Evolutionary conservation across 306 rosid genomes (phyloP).

Genomic region (barrel medic (Medicago truncatula)): MtrunA17r5.0-ANR NC_053047.1:572001-572500

Average conservation of each 20-base stretch:
- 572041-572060: not conserved
- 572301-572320: slow-evolving; percentile 4
- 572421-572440: not conserved
- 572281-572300: not conserved
- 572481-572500: slow-evolving; percentile 41
- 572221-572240: not conserved
- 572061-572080: slow-evolving; percentile 3
- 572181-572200: slow-evolving; percentile 4
- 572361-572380: not conserved
- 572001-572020: not conserved
- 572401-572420: slow-evolving; percentile 16
- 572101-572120: not conserved
- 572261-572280: not conserved
- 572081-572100: not conserved
- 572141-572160: not conserved
- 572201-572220: slow-evolving; percentile 1
- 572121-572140: not conserved
- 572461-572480: slow-evolving; percentile 27
- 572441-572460: slow-evolving; percentile 18
- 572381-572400: slow-evolving; percentile 16
- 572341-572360: not conserved
- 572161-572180: slow-evolving; percentile 2
- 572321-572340: slow-evolving; percentile 13
- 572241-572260: not conserved
- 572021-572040: not conserved